Conservation (phyloP, 495 filamentous ascomycete genomes). For the Pyrenula massariospora region DNA sequence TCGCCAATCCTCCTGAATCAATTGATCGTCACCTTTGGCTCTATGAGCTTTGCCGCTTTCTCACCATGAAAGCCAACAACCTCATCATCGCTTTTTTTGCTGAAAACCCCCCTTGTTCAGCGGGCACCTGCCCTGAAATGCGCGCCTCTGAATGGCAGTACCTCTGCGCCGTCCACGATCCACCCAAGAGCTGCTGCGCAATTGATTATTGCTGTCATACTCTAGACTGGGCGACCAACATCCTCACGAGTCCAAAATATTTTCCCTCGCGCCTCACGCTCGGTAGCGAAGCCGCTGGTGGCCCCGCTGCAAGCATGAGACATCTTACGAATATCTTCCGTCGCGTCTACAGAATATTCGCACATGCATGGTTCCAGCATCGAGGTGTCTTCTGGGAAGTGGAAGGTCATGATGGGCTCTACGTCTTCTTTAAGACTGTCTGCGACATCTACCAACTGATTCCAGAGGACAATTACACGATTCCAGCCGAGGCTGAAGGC, state of each 20-base stretch:
- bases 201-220: constrained; percentile 99
- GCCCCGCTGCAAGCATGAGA: constrained; percentile 50
- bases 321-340: constrained; percentile 91
- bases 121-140: constrained; percentile 90
- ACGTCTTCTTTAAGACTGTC: constrained; percentile 92
- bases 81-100: constrained; percentile 86
- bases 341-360: constrained; percentile 89
- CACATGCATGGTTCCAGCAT: constrained; percentile 98
- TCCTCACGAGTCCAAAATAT: constrained; percentile 77
- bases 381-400: constrained; percentile 90
- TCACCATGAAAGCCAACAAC: constrained; percentile 84
- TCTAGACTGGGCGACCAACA: constrained; percentile 89
- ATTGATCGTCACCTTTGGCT: constrained; percentile 85
- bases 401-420: constrained; percentile 77
- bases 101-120: constrained; percentile 77
- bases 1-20: constrained; percentile 67
- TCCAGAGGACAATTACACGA: constrained; percentile 87
- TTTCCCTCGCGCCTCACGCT: constrained; percentile 83
- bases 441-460: constrained; percentile 84
- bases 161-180: constrained; percentile 92
- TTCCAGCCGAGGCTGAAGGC: constrained; percentile 87
- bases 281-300: constrained; percentile 49
- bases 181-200: constrained; percentile 88
- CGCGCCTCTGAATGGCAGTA: constrained; percentile 98
- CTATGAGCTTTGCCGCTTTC: constrained; percentile 92